These are phyloP conservation scores for Metschnikowia picachoensis DNA, from an alignment of 805 yeast species.

Conservation along the genomic window DNA sequence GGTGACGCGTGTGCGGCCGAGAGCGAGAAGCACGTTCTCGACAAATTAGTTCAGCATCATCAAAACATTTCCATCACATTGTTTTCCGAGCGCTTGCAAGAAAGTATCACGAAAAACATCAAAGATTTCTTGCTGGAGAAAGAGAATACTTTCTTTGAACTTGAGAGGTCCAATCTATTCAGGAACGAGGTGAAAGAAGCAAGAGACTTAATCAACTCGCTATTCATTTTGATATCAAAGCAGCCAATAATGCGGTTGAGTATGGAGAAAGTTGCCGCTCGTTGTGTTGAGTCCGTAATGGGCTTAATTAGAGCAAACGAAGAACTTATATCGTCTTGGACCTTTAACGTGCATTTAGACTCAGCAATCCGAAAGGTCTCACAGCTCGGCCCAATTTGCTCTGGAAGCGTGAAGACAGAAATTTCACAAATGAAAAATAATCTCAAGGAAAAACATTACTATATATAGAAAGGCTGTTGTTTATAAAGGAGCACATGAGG, in stretches of 20 bases:
- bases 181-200: conserved; percentile 10
- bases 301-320: neutral
- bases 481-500: neutral
- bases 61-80: neutral
- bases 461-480: neutral
- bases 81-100: neutral
- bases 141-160: conserved; percentile 6
- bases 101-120: conserved; percentile 6
- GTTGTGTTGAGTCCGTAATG: neutral
- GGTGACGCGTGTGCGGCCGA: neutral
- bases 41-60: neutral
- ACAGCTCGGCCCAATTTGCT: neutral
- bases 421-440: neutral
- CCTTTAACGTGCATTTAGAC: conserved; percentile 15
- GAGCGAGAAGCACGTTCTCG: neutral
- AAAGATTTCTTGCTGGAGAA: conserved; percentile 4
- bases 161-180: conserved; percentile 13
- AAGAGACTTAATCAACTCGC: neutral
- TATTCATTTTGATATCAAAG: neutral
- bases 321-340: conserved; percentile 8
- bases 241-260: neutral
- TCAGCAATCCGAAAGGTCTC: conserved; percentile 13
- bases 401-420: neutral
- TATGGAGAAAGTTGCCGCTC: neutral
- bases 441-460: conserved; percentile 1